Conservation (phyloP, 306 rosid species). For the Medicago truncatula region MtrunA17r5.0-ANR NC_053046.1:6034501-6035000, state of each 20-base stretch:
- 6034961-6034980: not conserved
- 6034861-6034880: conserved; percentile 46
- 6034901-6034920: conserved; percentile 88
- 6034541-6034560: conserved; percentile 99
- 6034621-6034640: conserved; percentile 91
- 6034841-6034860: conserved; percentile 42
- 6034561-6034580: conserved; percentile 90
- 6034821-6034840: conserved; percentile 34
- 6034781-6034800: conserved; percentile 43
- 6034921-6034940: conserved; percentile 70
- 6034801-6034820: too few relatives aligned
- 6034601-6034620: conserved; percentile 87
- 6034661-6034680: conserved; percentile 16
- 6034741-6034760: conserved; percentile 58
- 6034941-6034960: not conserved
- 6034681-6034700: conserved; percentile 87
- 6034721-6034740: conserved; percentile 96
- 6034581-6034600: conserved; percentile 98
- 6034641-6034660: conserved; percentile 52
- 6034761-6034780: conserved; percentile 47
- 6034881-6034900: conserved; percentile 78
- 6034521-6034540: conserved; percentile 93
- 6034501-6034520: conserved; percentile 99
- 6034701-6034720: conserved; percentile 88
- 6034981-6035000: not conserved